phyloP scores from a whole-genome alignment of 2,329 filamentous ascomycete species.

The Hymenoscyphus linearis region DNA sequence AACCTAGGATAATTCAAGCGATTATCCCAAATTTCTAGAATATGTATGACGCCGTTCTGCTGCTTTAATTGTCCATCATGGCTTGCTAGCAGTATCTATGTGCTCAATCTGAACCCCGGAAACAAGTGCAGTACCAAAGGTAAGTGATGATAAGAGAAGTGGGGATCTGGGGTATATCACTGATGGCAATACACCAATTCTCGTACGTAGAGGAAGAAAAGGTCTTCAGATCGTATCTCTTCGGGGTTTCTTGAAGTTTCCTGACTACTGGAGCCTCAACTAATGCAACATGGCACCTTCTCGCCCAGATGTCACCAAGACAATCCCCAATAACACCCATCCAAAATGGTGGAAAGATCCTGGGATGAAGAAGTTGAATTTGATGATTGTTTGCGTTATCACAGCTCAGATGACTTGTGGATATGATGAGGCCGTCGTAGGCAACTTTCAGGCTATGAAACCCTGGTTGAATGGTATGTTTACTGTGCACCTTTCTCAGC shows the following conservation, averaged over 20 bases:
- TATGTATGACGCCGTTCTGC: no score
- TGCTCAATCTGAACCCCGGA: background rate
- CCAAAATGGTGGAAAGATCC: constrained; percentile 14
- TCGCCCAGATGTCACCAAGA: constrained; percentile 8
- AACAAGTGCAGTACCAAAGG: background rate
- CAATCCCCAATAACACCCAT: constrained; percentile 15
- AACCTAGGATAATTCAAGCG: no score
- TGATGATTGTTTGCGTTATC: constrained; percentile 12
- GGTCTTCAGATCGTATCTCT: background rate
- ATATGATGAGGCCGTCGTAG: constrained; percentile 15
- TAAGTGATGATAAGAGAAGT: constrained; percentile 10
- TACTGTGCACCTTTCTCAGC: background rate
- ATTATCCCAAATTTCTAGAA: no score
- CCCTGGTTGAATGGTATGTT: constrained; percentile 14
- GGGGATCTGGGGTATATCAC: constrained; percentile 6
- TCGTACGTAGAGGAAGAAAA: background rate
- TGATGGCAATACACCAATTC: background rate
- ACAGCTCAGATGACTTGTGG: constrained; percentile 17
- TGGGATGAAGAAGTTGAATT: constrained; percentile 12
- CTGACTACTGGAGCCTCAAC: background rate
- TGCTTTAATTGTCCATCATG: no score
- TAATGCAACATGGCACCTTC: constrained; percentile 3
- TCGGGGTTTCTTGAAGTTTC: background rate
- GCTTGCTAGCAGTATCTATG: background rate
- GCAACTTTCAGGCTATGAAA: constrained; percentile 17